Evolutionary conservation across 2,329 filamentous ascomycete genomes (phyloP).

Genomic region (Lasiodiplodia theobromae): DNA sequence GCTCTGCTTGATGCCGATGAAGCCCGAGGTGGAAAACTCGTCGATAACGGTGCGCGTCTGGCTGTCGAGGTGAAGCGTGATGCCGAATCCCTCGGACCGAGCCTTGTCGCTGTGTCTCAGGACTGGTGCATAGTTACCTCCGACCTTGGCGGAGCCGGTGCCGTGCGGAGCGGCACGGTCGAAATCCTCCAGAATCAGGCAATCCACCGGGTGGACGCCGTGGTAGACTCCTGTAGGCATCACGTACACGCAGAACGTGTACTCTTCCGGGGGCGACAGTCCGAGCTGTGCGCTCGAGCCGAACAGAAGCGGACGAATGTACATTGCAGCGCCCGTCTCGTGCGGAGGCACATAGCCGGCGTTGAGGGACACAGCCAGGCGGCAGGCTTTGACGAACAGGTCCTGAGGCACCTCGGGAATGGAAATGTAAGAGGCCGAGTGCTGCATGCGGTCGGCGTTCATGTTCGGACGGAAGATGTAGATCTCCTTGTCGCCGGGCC

Average conservation of each 20-base stretch:
- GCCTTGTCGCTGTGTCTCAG: conserved; percentile 86
- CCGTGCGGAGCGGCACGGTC: conserved; percentile 92
- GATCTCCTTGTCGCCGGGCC: conserved; percentile 72
- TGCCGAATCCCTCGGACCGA: conserved; percentile 80
- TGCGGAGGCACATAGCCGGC: conserved; percentile 91
- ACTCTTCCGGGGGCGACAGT: conserved; percentile 86
- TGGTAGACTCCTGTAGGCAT: conserved; percentile 95
- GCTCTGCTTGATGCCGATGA: conserved; percentile 77
- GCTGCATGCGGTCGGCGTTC: conserved; percentile 84
- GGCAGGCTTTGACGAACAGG: conserved; percentile 77
- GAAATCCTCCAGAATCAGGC: conserved; percentile 88
- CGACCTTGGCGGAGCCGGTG: conserved; percentile 90
- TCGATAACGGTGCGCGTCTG: conserved; percentile 84
- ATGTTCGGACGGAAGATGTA: conserved; percentile 86
- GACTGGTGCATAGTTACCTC: conserved; percentile 95
- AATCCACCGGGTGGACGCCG: conserved; percentile 84
- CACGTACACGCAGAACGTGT: conserved; percentile 88
- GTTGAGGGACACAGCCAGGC: conserved; percentile 84
- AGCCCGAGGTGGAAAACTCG: conserved; percentile 94
- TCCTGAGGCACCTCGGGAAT: conserved; percentile 80
- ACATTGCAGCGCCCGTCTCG: conserved; percentile 88
- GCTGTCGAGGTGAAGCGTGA: conserved; percentile 92
- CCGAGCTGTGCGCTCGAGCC: conserved; percentile 88
- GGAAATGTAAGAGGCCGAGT: conserved; percentile 82
- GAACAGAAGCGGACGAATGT: conserved; percentile 88